phyloP scores from a whole-genome alignment of 495 filamentous ascomycete genomes.

The Penicillium antarcticum region DNA sequence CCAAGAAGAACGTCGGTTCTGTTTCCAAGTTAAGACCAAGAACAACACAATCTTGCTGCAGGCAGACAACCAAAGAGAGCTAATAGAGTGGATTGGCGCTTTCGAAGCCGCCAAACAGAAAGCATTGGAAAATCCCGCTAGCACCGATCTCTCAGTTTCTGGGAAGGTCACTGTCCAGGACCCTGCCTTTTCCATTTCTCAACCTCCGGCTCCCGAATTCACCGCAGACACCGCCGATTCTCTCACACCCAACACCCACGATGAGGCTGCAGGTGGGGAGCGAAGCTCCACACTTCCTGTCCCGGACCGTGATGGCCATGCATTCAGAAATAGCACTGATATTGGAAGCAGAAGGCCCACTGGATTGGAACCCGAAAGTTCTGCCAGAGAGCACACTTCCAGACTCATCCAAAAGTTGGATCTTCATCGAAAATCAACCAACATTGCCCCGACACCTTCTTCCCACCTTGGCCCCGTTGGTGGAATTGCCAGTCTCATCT shows the following conservation, averaged over 20 bases:
- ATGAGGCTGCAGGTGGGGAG: constrained; percentile 53
- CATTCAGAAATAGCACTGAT: constrained; percentile 70
- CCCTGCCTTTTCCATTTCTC: constrained; percentile 88
- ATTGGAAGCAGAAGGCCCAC: constrained; percentile 50
- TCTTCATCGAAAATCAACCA: constrained; percentile 74
- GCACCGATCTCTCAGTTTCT: constrained; percentile 55
- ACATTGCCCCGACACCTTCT: constrained; percentile 37
- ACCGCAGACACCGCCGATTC: constrained; percentile 71
- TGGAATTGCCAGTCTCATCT: constrained; percentile 85
- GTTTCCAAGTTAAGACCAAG: constrained; percentile 98
- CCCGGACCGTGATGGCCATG: constrained; percentile 57
- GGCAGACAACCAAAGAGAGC: constrained; percentile 84
- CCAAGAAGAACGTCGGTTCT: constrained; percentile 90
- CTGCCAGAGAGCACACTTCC: constrained; percentile 68
- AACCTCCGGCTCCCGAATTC: constrained; percentile 84
- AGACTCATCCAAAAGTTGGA: constrained; percentile 92
- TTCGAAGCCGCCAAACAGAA: constrained; percentile 93
- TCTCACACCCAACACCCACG: constrained; percentile 55
- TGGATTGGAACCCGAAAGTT: constrained; percentile 50
- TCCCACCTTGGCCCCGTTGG: constrained; percentile 45
- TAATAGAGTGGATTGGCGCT: constrained; percentile 86
- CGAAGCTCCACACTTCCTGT: constrained; percentile 62
- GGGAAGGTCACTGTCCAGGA: constrained; percentile 58
- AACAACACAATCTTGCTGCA: constrained; percentile 86
- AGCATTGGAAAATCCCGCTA: constrained; percentile 75